Conservation (phyloP, 768 basidiomycete genomes). For the Nidularia sp. region DNA sequence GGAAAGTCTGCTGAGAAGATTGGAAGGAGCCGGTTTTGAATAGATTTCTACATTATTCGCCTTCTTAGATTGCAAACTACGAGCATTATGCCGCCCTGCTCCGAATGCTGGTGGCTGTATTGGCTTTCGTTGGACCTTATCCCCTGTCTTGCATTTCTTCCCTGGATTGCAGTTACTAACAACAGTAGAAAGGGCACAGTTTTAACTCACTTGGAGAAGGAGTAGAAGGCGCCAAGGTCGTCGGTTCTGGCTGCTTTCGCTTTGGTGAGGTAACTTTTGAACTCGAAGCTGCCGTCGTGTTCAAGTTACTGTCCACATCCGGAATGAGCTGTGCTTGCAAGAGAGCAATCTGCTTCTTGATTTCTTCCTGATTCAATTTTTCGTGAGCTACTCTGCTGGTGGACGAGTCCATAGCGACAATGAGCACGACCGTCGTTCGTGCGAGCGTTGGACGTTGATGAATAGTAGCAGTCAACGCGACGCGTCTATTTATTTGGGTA, state of each 20-base stretch:
- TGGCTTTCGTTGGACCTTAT: conserved; percentile 6
- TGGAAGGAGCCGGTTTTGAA: conserved; percentile 8
- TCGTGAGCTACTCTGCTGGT: conserved; percentile 34
- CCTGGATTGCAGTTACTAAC: conserved; percentile 7
- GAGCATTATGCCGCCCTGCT: not conserved
- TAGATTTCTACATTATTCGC: too few relatives aligned
- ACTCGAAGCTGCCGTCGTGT: conserved; percentile 29
- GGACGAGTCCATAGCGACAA: conserved; percentile 49
- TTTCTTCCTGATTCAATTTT: conserved; percentile 37
- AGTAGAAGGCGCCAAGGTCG: conserved; percentile 48
- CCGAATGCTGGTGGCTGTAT: not conserved
- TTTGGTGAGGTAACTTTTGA: conserved; percentile 35
- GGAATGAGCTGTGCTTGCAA: not conserved
- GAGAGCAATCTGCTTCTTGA: conserved; percentile 49
- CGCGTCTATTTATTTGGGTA: conserved; percentile 5
- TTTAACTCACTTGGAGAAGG: conserved; percentile 62
- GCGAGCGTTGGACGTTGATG: not conserved
- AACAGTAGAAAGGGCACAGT: not conserved
- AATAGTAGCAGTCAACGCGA: not conserved
- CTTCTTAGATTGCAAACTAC: too few relatives aligned
- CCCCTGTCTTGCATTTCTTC: conserved; percentile 41
- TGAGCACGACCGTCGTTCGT: not conserved
- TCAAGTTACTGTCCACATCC: not conserved
- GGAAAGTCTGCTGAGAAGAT: conserved; percentile 8
- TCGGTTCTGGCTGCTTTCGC: conserved; percentile 36